Conservation (phyloP, 495 filamentous ascomycete species). For the Aspergillus nanangensis region DNA sequence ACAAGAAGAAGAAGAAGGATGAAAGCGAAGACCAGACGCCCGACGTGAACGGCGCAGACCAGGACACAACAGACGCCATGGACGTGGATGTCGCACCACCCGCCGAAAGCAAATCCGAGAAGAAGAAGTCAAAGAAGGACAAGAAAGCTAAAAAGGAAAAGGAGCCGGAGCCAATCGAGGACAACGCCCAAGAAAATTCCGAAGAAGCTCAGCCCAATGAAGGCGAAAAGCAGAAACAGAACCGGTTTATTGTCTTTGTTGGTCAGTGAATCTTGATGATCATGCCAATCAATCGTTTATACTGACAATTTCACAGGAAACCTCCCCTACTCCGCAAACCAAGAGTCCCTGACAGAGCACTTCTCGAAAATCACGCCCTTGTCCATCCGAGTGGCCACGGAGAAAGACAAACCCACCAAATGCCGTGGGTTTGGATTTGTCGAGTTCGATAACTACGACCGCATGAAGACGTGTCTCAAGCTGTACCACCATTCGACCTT, state of each 20-base stretch:
- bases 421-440: slow-evolving; percentile 89
- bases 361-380: slow-evolving; percentile 72
- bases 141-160: slow-evolving; percentile 10
- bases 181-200: too few relatives aligned
- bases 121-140: slow-evolving; percentile 11
- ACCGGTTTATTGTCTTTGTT: slow-evolving; percentile 82
- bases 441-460: slow-evolving; percentile 84
- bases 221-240: slow-evolving; percentile 39
- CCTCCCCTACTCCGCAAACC: slow-evolving; percentile 80
- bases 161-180: slow-evolving; percentile 17
- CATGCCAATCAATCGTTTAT: background rate
- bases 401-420: slow-evolving; percentile 61
- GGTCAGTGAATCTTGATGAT: slow-evolving; percentile 38
- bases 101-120: slow-evolving; percentile 6
- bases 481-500: slow-evolving; percentile 85
- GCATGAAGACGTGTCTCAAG: slow-evolving; percentile 90
- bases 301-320: slow-evolving; percentile 50
- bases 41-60: background rate
- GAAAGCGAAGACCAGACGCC: slow-evolving; percentile 7
- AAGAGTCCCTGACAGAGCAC: slow-evolving; percentile 60
- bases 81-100: slow-evolving; percentile 13
- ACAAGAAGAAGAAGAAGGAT: slow-evolving; percentile 13
- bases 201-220: too few relatives aligned
- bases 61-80: slow-evolving; percentile 12
- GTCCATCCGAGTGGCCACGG: slow-evolving; percentile 69